These are phyloP conservation scores for Pichia inconspicua DNA, from an alignment of 1,139 yeast genomes.

Conservation along the genomic window DNA sequence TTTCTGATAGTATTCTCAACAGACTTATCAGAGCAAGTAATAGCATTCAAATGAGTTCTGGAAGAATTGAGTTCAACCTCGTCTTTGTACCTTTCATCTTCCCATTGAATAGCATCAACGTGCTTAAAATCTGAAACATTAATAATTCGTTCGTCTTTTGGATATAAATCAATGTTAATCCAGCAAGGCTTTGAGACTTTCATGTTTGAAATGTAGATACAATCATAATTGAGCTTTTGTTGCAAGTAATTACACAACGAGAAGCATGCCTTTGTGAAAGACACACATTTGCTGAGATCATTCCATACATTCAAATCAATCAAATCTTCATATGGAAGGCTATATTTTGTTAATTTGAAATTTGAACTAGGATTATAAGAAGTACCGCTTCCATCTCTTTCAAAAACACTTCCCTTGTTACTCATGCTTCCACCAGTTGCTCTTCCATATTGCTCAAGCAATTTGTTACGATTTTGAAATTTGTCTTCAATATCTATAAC, in stretches of 20 bases:
- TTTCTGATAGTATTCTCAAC: not conserved
- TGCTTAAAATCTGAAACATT: slow-evolving; percentile 34
- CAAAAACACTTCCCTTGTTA: slow-evolving; percentile 37
- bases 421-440: slow-evolving; percentile 39
- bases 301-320: slow-evolving; percentile 32
- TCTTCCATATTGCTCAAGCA: slow-evolving; percentile 32
- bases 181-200: slow-evolving; percentile 31
- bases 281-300: slow-evolving; percentile 34
- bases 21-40: not conserved
- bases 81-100: slow-evolving; percentile 37
- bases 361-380: slow-evolving; percentile 44
- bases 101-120: slow-evolving; percentile 30
- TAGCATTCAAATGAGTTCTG: slow-evolving; percentile 13
- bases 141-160: not conserved
- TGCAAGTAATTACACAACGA: slow-evolving; percentile 36
- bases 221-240: slow-evolving; percentile 28
- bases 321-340: slow-evolving; percentile 20
- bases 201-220: slow-evolving; percentile 52
- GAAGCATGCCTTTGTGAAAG: slow-evolving; percentile 38
- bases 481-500: not conserved
- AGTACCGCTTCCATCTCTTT: slow-evolving; percentile 55
- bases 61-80: slow-evolving; percentile 30
- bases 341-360: slow-evolving; percentile 34
- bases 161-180: slow-evolving; percentile 21
- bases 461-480: not conserved